Evolutionary conservation across 305 asterid genomes (phyloP).

Genomic region (Euphrasia arctica): DNA sequence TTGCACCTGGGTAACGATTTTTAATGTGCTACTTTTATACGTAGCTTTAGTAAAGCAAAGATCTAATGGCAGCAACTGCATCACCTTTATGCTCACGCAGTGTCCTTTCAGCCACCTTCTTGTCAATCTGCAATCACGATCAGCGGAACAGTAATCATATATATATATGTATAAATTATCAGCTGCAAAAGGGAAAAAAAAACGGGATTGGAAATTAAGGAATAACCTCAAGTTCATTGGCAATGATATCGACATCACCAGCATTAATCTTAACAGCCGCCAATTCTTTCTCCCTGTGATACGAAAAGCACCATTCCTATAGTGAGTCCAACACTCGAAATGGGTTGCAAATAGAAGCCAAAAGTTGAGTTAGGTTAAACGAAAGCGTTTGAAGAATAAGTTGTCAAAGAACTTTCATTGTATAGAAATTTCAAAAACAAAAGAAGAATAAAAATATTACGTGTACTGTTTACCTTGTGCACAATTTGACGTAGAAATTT

Average conservation of each 20-base stretch:
- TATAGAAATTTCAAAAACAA: background rate
- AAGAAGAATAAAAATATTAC: background rate
- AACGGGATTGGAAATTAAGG: background rate
- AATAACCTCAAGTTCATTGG: conserved; percentile 78
- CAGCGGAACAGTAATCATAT: background rate
- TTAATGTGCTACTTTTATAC: background rate
- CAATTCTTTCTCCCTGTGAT: conserved; percentile 59
- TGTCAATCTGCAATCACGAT: conserved; percentile 65
- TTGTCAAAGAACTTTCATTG: background rate
- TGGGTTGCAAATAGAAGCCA: background rate
- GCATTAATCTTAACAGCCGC: conserved; percentile 90
- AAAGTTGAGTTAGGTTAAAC: background rate
- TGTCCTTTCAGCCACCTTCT: conserved; percentile 88
- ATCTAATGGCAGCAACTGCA: conserved; percentile 87
- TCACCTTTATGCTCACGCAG: conserved; percentile 91
- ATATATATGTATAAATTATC: background rate
- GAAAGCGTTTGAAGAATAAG: background rate
- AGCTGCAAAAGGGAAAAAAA: background rate
- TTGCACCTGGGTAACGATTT: background rate
- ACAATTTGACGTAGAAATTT: background rate
- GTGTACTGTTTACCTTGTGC: background rate
- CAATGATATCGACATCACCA: conserved; percentile 77
- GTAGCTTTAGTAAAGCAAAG: conserved; percentile 55
- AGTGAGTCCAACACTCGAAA: background rate
- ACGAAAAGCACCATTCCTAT: conserved; percentile 22